Evolutionary conservation across 495 filamentous ascomycete species (phyloP).

Genomic region (Penicillium alfredii): DNA sequence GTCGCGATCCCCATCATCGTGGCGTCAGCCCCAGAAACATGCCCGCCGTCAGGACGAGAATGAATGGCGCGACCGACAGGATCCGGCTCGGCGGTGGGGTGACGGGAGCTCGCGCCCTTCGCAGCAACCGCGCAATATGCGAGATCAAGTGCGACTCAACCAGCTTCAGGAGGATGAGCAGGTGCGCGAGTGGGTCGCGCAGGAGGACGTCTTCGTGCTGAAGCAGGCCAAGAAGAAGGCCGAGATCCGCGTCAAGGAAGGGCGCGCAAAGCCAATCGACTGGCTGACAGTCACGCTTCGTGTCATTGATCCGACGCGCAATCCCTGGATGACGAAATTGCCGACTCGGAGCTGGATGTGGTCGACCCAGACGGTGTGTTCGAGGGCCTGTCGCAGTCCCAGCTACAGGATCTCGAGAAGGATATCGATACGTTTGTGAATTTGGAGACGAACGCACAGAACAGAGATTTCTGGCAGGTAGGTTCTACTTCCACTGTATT

Average conservation of each 20-base stretch:
- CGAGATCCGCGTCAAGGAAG: conserved; percentile 90
- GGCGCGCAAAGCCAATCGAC: conserved; percentile 88
- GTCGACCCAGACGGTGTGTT: conserved; percentile 80
- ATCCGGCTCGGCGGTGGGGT: conserved; percentile 16
- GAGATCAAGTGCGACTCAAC: conserved; percentile 51
- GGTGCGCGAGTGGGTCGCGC: conserved; percentile 77
- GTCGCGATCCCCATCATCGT: conserved; percentile 40
- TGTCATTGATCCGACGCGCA: conserved; percentile 76
- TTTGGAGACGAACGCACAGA: conserved; percentile 70
- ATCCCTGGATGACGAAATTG: conserved; percentile 78
- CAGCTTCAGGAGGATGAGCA: conserved; percentile 68
- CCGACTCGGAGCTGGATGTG: conserved; percentile 69
- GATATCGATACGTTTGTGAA: conserved; percentile 83
- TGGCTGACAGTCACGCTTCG: conserved; percentile 89
- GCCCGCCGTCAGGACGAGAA: conserved; percentile 31
- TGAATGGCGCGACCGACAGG: conserved; percentile 23
- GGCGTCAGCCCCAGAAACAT: conserved; percentile 36
- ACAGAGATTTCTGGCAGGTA: conserved; percentile 83
- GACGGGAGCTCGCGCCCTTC: conserved; percentile 17
- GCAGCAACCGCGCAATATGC: conserved; percentile 34
- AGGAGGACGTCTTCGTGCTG: conserved; percentile 93
- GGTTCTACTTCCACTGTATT: conserved; percentile 5
- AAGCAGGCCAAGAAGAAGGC: conserved; percentile 98
- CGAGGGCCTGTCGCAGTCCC: conserved; percentile 60
- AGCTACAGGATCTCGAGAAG: conserved; percentile 72